Evolutionary conservation across 108 stramenopile species (phyloP).

Genomic region (Fragilaria crotonensis): DNA sequence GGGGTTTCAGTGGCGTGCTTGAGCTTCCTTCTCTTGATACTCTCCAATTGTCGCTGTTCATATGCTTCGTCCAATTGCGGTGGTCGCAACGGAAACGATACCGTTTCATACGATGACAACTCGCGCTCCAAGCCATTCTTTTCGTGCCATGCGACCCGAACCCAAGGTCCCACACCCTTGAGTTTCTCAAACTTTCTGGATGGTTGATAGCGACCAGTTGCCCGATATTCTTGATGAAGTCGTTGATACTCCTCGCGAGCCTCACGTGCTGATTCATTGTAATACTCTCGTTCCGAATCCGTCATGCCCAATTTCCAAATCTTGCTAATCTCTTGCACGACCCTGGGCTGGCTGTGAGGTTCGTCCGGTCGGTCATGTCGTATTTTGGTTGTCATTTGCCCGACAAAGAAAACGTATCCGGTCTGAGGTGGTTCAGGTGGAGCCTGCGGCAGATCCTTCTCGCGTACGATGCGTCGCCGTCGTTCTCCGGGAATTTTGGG

Average conservation of each 20-base stretch:
- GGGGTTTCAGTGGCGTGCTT: too few relatives aligned
- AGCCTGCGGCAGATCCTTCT: conserved; percentile 43
- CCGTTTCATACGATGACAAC: conserved; percentile 52
- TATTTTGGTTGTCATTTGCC: conserved; percentile 80
- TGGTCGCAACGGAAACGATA: conserved; percentile 62
- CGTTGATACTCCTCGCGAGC: conserved; percentile 49
- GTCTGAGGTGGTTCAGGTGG: conserved; percentile 69
- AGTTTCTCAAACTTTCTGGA: conserved; percentile 28
- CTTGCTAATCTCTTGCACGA: conserved; percentile 56
- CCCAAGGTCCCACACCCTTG: conserved; percentile 55
- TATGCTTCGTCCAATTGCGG: conserved; percentile 51
- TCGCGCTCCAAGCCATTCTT: conserved; percentile 72
- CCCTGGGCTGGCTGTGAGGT: conserved; percentile 60
- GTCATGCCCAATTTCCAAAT: conserved; percentile 57
- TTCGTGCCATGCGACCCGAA: conserved; percentile 25
- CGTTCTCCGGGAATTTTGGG: conserved; percentile 63
- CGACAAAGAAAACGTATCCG: conserved; percentile 54
- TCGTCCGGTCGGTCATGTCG: conserved; percentile 75
- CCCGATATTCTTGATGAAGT: conserved; percentile 61
- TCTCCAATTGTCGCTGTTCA: conserved; percentile 23
- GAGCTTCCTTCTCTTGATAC: neutral
- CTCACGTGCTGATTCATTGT: conserved; percentile 54
- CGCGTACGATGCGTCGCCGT: conserved; percentile 66
- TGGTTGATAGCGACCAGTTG: conserved; percentile 56
- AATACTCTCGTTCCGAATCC: conserved; percentile 47